A percentile compares a stretch with the other conserved stretches of the same genome.
These are phyloP conservation scores for Aspergillus persii DNA, from an alignment of 2,329 filamentous ascomycete species.

Conservation along the genomic window DNA sequence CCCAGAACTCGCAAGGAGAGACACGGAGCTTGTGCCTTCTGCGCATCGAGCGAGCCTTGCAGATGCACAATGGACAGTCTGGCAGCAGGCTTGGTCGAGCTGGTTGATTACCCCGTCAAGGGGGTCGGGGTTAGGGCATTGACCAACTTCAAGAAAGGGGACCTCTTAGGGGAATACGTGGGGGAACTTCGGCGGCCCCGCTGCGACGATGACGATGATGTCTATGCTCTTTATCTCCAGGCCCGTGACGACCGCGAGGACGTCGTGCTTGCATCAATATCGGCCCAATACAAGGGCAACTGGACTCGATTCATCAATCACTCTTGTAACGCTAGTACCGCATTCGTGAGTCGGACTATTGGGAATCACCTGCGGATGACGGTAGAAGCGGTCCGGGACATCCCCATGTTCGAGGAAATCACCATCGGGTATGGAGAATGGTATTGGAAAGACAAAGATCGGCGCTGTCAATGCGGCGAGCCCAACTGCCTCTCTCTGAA, in stretches of 20 bases:
- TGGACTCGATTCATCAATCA: constrained; percentile 39
- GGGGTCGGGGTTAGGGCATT: constrained; percentile 34
- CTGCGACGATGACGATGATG: constrained; percentile 4
- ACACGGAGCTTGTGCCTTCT: constrained; percentile 21
- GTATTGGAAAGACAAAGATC: constrained; percentile 25
- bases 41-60: constrained; percentile 15
- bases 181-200: constrained; percentile 20
- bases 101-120: constrained; percentile 26
- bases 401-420: constrained; percentile 33
- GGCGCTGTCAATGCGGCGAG: constrained; percentile 11
- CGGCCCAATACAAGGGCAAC: constrained; percentile 26
- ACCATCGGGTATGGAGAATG: constrained; percentile 31
- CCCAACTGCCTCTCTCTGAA: constrained; percentile 4
- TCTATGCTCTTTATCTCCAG: not conserved
- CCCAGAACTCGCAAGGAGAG: constrained; percentile 5
- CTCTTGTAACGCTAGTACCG: constrained; percentile 29
- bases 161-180: constrained; percentile 17
- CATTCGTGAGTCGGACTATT: constrained; percentile 17
- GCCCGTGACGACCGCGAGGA: not conserved
- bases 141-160: constrained; percentile 20
- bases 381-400: constrained; percentile 24
- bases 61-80: constrained; percentile 16
- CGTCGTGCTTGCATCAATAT: constrained; percentile 10
- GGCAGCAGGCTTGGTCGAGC: constrained; percentile 27
- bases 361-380: constrained; percentile 22